Conservation (phyloP, 768 basidiomycete genomes). For the Kwoniella pini region DNA sequence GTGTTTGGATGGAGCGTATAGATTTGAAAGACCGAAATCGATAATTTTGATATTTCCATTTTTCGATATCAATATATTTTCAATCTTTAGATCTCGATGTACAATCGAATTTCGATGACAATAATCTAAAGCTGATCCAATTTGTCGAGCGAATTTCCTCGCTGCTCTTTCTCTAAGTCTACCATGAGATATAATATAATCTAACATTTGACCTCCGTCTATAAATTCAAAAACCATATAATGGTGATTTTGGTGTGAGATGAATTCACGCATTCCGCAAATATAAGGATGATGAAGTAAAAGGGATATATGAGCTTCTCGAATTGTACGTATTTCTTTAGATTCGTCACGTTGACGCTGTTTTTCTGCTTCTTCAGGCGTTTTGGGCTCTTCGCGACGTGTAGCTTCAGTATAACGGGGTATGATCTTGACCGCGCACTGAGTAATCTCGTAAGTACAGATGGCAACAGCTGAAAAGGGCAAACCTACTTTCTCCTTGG, state of each 20-base stretch:
- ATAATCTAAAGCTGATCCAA: slow-evolving; percentile 92
- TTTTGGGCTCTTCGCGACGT: slow-evolving; percentile 57
- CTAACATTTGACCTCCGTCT: slow-evolving; percentile 98
- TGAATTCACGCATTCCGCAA: slow-evolving; percentile 99
- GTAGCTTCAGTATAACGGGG: slow-evolving; percentile 73
- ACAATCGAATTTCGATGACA: slow-evolving; percentile 97
- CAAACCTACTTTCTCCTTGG: slow-evolving; percentile 82
- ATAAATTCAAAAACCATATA: slow-evolving; percentile 99
- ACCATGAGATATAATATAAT: slow-evolving; percentile 99
- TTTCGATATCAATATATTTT: slow-evolving; percentile 98
- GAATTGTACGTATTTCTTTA: slow-evolving; percentile 92
- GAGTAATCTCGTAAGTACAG: slow-evolving; percentile 1
- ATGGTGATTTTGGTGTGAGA: slow-evolving; percentile 95
- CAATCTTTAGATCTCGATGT: slow-evolving; percentile 97
- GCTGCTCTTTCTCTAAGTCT: slow-evolving; percentile 92
- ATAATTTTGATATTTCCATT: slow-evolving; percentile 99
- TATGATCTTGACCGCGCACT: slow-evolving; percentile 99
- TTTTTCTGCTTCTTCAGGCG: slow-evolving; percentile 60
- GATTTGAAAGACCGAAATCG: slow-evolving; percentile 96
- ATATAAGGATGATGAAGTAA: slow-evolving; percentile 98
- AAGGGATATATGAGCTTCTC: slow-evolving; percentile 92
- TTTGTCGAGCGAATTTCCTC: slow-evolving; percentile 95
- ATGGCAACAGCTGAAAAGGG: not conserved
- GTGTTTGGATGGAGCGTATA: slow-evolving; percentile 78
- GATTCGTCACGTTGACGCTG: slow-evolving; percentile 84